Conservation (phyloP, 164 flowering plant genomes). For the Vitis amurensis region DNA sequence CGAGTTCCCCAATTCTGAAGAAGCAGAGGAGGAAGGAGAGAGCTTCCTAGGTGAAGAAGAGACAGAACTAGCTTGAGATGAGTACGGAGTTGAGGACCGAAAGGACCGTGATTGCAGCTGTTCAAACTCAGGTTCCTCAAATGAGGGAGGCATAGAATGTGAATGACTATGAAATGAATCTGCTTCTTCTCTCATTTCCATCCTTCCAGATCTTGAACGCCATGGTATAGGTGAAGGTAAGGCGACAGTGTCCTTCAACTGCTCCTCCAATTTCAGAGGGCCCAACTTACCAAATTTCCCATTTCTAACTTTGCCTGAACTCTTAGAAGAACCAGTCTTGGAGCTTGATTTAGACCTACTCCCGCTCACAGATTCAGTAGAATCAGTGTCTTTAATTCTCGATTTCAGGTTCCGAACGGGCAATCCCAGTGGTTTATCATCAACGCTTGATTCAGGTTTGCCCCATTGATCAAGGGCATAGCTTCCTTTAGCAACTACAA, state of each 20-base stretch:
- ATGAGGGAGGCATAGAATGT: constrained; percentile 30
- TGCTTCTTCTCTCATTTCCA: constrained; percentile 15
- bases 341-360: constrained; percentile 26
- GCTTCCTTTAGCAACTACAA: constrained; percentile 25
- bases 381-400: constrained; percentile 9
- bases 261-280: constrained; percentile 21
- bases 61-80: constrained; percentile 20
- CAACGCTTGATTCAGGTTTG: not conserved
- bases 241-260: constrained; percentile 17
- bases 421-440: constrained; percentile 37
- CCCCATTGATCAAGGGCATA: constrained; percentile 13
- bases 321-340: constrained; percentile 7
- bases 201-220: constrained; percentile 23
- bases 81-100: constrained; percentile 13
- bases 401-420: constrained; percentile 55
- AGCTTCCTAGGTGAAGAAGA: constrained; percentile 15
- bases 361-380: constrained; percentile 16
- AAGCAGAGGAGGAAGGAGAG: constrained; percentile 12
- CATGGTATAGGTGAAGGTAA: constrained; percentile 25
- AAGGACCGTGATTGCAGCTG: constrained; percentile 12
- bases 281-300: constrained; percentile 22
- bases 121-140: constrained; percentile 27
- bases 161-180: constrained; percentile 6
- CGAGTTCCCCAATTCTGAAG: constrained; percentile 9
- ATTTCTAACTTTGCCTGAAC: constrained; percentile 7